phyloP scores from a whole-genome alignment of 495 filamentous ascomycete genomes.

The Hyaloscypha finlandica region DNA sequence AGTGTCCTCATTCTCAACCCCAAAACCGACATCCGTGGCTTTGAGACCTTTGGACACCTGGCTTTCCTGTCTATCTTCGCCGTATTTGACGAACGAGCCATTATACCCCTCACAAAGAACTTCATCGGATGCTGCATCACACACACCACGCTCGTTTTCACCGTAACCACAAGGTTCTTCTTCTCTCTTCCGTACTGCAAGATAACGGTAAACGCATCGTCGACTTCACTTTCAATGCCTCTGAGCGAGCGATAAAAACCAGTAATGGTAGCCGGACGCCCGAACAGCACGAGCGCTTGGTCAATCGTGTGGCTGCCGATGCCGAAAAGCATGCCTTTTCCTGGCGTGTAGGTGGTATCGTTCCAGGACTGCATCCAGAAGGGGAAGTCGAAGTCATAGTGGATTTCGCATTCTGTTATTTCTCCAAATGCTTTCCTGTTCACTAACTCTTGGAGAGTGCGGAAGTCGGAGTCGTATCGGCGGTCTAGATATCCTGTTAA shows the following conservation, averaged over 20 bases:
- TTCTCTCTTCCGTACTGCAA: conserved; percentile 37
- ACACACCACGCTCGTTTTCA: conserved; percentile 61
- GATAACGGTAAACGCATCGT: conserved; percentile 42
- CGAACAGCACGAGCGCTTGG: conserved; percentile 68
- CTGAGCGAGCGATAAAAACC: conserved; percentile 64
- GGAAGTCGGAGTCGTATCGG: conserved; percentile 72
- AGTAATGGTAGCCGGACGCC: conserved; percentile 62
- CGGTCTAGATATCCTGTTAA: conserved; percentile 44
- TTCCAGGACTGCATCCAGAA: conserved; percentile 57
- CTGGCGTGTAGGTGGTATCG: conserved; percentile 52
- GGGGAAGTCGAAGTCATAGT: conserved; percentile 60
- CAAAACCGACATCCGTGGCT: conserved; percentile 45
- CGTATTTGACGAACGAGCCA: conserved; percentile 71
- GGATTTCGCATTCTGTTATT: conserved; percentile 67
- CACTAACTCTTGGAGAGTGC: conserved; percentile 61
- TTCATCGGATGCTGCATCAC: conserved; percentile 64
- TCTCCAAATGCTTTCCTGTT: conserved; percentile 53
- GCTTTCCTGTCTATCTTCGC: conserved; percentile 68
- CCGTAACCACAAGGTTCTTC: conserved; percentile 39
- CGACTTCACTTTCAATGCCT: conserved; percentile 39
- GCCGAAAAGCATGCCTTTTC: conserved; percentile 67
- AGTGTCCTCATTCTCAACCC: conserved; percentile 50
- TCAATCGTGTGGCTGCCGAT: conserved; percentile 73
- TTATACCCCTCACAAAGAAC: conserved; percentile 70
- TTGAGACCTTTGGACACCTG: conserved; percentile 61